Conservation (phyloP, 2,329 filamentous ascomycete species). For the Pseudocercospora crystallina region DNA sequence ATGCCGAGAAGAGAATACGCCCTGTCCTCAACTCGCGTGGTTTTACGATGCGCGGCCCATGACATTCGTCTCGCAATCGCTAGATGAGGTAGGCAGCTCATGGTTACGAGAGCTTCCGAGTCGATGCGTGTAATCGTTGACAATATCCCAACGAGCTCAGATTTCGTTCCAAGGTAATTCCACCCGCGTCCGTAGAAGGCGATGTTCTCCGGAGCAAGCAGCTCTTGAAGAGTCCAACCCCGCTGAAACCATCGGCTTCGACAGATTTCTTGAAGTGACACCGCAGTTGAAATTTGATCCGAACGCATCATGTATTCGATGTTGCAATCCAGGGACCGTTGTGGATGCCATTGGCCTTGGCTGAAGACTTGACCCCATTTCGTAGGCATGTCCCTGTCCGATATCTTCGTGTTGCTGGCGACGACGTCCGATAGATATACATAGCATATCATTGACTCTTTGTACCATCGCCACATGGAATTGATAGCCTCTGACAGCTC, state of each 20-base stretch:
- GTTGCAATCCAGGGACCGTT: too few species aligned
- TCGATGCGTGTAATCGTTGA: constrained; percentile 31
- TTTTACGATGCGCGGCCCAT: constrained; percentile 11
- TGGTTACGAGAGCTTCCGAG: neutral
- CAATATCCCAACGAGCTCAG: constrained; percentile 13
- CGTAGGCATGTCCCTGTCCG: too few species aligned
- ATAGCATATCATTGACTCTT: constrained; percentile 33
- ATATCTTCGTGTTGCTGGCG: too few species aligned
- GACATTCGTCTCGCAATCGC: constrained; percentile 1
- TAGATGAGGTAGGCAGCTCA: neutral
- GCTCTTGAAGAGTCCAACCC: constrained; percentile 23
- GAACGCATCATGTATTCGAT: too few species aligned
- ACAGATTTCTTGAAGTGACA: constrained; percentile 13
- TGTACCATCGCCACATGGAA: constrained; percentile 34
- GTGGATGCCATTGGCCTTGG: too few species aligned
- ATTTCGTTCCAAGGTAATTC: constrained; percentile 5
- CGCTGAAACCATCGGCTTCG: neutral
- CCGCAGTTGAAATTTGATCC: neutral
- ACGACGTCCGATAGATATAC: constrained; percentile 25
- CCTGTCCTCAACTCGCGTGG: constrained; percentile 13
- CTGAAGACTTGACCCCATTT: too few species aligned
- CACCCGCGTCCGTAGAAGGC: constrained; percentile 3
- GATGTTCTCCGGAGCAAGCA: constrained; percentile 11
- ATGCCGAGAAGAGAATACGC: constrained; percentile 13
- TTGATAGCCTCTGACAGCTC: constrained; percentile 36